Base-by-base conservation (phyloP, 2,329 filamentous ascomycete species). In the Botryotinia narcissicola region DNA sequence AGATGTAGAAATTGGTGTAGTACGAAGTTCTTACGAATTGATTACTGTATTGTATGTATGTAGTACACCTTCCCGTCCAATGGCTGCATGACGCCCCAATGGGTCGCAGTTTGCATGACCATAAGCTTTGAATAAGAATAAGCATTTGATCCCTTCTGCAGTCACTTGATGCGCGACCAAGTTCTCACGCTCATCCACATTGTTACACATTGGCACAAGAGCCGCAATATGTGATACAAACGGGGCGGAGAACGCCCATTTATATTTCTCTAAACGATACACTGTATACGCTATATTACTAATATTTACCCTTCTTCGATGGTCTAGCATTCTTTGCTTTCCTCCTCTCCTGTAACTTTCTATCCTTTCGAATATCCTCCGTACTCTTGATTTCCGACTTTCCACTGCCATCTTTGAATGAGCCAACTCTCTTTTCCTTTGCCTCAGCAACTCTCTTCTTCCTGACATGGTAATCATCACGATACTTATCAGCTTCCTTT, bases 391-490 rank as follows among this genome's bases (percentile, higher is more conserved):
- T 84, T 85, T 98, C 95, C 80, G 86, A 84, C 82, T 91, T 95
- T 72, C 92, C 92, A 78, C 86, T 87, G 46, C 91, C 90, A 77
- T 94, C 92, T 81, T 86, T 89, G 84, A 91, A 95, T 75, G 89
- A 87, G 69, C 92, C 93, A 44, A 94, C 83, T 32, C 92, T 87
- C 85, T 94, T 94, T 86, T 98, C 93, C 83, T 92, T 92, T 63
- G 95, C 95, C 81, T 94, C 94, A 25, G 90, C 90, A 29, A 96
- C 91, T 80, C 93, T 91, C 90, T 95, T 95, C 90, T 96, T 97
- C 84, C 93, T 91, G 81, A 91, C 90, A 77, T 97, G 87, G 83
- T 93, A 99, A 83, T 99, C 95, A 82, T 95, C 94, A 75, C 96
- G 88, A 83, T 89, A 95, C 84, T 93, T 95, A 85, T 99, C 96